Percentiles rank a stretch among this genome's conserved stretches.
phyloP scores from a whole-genome alignment of 2,329 filamentous ascomycete species.

The Apiospora aurea region DNA sequence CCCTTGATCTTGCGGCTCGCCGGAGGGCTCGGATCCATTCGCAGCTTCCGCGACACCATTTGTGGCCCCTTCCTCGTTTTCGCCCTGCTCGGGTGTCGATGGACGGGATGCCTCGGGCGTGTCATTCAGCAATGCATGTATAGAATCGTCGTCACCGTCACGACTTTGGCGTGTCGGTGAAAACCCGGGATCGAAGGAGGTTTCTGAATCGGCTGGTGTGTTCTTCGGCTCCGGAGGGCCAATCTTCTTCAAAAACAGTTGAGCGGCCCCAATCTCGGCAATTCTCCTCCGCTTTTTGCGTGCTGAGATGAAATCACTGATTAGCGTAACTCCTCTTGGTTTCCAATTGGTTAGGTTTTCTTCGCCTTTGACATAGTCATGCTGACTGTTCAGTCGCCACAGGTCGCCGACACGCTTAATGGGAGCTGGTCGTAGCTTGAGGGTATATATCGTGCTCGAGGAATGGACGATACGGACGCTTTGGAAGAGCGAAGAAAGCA shows the following conservation, averaged over 20 bases:
- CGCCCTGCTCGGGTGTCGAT: constrained; percentile 36
- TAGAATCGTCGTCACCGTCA: constrained; percentile 56
- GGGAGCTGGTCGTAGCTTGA: constrained; percentile 85
- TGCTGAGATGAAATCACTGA: constrained; percentile 83
- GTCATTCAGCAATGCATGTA: constrained; percentile 65
- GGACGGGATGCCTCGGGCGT: constrained; percentile 60
- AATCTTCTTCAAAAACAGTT: constrained; percentile 69
- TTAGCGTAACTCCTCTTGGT: constrained; percentile 86
- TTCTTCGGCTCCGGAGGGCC: constrained; percentile 53
- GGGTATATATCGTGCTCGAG: constrained; percentile 83
- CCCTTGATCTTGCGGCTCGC: constrained; percentile 32
- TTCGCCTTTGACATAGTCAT: constrained; percentile 96
- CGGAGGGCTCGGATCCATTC: background rate
- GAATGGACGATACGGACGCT: constrained; percentile 86
- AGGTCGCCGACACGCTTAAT: constrained; percentile 92
- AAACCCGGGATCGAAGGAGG: constrained; percentile 45
- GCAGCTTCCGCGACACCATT: constrained; percentile 19
- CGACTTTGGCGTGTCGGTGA: constrained; percentile 41
- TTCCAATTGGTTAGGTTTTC: constrained; percentile 86
- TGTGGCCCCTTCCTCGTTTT: constrained; percentile 18
- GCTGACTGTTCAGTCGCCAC: constrained; percentile 94
- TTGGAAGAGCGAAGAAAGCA: constrained; percentile 88
- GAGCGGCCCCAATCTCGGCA: constrained; percentile 80
- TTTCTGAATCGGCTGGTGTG: constrained; percentile 43
- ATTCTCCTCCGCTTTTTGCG: constrained; percentile 77